A percentile compares a stretch with the other conserved stretches of the same genome.
Evolutionary conservation across 1,284 basidiomycete genomes (phyloP).

Genomic region (Phlebopus sp.): DNA sequence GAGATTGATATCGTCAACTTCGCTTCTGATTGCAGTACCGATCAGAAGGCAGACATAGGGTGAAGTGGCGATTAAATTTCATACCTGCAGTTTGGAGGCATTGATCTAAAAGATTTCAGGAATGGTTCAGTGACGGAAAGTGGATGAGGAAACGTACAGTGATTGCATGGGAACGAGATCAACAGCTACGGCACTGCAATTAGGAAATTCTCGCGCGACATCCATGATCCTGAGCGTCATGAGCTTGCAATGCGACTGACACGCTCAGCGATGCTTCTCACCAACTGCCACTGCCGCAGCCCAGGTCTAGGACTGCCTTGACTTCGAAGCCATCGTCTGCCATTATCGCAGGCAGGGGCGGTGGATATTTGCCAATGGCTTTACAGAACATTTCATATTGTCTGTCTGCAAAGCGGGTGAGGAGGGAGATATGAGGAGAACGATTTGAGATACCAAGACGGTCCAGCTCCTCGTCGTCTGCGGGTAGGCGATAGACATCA

Average conservation of each 20-base stretch:
- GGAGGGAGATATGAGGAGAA: constrained; percentile 2
- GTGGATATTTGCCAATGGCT: constrained; percentile 64
- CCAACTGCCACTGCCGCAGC: constrained; percentile 78
- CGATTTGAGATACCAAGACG: constrained; percentile 52
- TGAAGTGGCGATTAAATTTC: constrained; percentile 12
- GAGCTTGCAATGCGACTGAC: constrained; percentile 7
- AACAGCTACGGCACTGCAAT: constrained; percentile 66
- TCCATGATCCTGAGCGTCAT: constrained; percentile 62
- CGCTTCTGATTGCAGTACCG: constrained; percentile 48
- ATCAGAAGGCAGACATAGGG: constrained; percentile 5
- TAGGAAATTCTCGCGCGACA: constrained; percentile 66
- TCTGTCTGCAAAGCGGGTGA: constrained; percentile 44
- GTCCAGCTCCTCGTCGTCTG: constrained; percentile 70
- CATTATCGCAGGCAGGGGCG: constrained; percentile 54
- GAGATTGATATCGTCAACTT: constrained; percentile 80
- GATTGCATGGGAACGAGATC: constrained; percentile 76
- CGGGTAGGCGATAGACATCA: constrained; percentile 71
- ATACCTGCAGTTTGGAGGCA: constrained; percentile 70
- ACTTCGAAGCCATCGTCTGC: constrained; percentile 52
- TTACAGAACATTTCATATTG: constrained; percentile 65
- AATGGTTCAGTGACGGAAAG: constrained; percentile 13
- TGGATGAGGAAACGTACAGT: constrained; percentile 41
- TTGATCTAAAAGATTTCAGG: constrained; percentile 38
- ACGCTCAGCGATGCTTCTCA: constrained; percentile 32
- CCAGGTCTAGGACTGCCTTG: constrained; percentile 70